Evolutionary conservation across 306 rosid species (phyloP).

Genomic region (Morella rubra): DNA sequence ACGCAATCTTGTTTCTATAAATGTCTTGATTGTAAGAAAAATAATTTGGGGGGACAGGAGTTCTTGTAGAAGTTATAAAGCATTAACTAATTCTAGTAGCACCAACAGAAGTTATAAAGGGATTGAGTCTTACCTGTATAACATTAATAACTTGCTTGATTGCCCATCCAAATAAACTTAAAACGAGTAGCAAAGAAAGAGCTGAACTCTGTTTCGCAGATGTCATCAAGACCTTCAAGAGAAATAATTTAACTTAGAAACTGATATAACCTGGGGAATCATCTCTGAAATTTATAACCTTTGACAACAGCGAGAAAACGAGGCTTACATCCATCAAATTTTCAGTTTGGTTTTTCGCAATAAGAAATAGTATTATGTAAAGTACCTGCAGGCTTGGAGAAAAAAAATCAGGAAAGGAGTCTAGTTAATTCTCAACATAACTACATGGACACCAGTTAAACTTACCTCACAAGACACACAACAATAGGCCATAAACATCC

Average conservation of each 20-base stretch:
- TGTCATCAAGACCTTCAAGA: slow-evolving; percentile 60
- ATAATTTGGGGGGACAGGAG: not conserved
- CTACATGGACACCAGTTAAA: slow-evolving; percentile 9
- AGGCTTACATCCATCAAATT: slow-evolving; percentile 68
- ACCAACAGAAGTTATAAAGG: not conserved
- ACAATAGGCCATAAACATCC: slow-evolving; percentile 97
- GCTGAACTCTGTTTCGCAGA: slow-evolving; percentile 46
- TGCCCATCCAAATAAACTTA: slow-evolving; percentile 85
- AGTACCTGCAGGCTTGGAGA: slow-evolving; percentile 62
- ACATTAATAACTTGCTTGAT: slow-evolving; percentile 82
- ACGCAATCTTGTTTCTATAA: not conserved
- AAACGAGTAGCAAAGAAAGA: slow-evolving; percentile 51
- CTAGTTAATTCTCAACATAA: not conserved
- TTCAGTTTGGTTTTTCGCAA: slow-evolving; percentile 62
- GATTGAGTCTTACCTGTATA: slow-evolving; percentile 63
- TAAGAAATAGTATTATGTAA: slow-evolving; percentile 71
- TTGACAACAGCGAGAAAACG: slow-evolving; percentile 1
- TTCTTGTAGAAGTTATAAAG: not conserved
- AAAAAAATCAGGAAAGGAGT: slow-evolving; percentile 27
- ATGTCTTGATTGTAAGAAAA: not conserved
- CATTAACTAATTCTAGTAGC: not conserved
- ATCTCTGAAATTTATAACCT: slow-evolving; percentile 14
- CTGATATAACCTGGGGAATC: slow-evolving; percentile 14
- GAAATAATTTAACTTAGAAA: slow-evolving; percentile 27
- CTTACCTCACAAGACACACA: slow-evolving; percentile 91